Evolutionary conservation across 805 yeast species (phyloP).

Genomic region (Barnettozyma wickerhamii): DNA sequence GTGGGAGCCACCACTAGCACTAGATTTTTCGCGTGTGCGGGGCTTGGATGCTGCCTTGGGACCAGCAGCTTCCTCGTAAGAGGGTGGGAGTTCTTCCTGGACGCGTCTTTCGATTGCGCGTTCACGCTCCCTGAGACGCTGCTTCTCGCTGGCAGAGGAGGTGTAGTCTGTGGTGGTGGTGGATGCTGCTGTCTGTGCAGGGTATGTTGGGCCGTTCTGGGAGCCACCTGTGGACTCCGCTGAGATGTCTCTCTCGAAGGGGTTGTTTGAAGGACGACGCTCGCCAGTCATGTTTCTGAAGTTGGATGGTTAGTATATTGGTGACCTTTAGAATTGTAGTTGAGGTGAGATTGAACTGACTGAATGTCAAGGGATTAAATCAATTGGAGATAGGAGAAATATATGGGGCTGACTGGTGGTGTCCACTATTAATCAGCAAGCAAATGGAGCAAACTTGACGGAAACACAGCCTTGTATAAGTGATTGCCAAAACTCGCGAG

Average conservation of each 20-base stretch:
- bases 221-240: constrained; percentile 35
- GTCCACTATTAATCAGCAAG: too few relatives aligned
- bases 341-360: too few relatives aligned
- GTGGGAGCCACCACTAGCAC: constrained; percentile 22
- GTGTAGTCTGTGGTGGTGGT: constrained; percentile 29
- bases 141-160: constrained; percentile 24
- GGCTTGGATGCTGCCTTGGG: constrained; percentile 35
- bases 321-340: too few relatives aligned
- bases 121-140: constrained; percentile 16
- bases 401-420: too few relatives aligned
- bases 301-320: constrained; percentile 10
- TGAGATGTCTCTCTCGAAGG: constrained; percentile 46
- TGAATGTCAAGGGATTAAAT: too few relatives aligned
- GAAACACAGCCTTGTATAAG: too few relatives aligned
- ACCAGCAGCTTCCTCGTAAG: constrained; percentile 70
- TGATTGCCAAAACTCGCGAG: too few relatives aligned
- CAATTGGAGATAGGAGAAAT: not conserved
- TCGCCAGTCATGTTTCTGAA: constrained; percentile 18
- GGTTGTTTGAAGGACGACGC: constrained; percentile 39
- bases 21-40: constrained; percentile 50
- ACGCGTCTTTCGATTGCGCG: constrained; percentile 16
- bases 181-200: constrained; percentile 22
- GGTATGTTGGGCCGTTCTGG: constrained; percentile 26
- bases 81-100: constrained; percentile 46
- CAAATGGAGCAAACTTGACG: too few relatives aligned